phyloP scores from a whole-genome alignment of 2,329 filamentous ascomycete genomes.

The Chrysosporium queenslandicum region DNA sequence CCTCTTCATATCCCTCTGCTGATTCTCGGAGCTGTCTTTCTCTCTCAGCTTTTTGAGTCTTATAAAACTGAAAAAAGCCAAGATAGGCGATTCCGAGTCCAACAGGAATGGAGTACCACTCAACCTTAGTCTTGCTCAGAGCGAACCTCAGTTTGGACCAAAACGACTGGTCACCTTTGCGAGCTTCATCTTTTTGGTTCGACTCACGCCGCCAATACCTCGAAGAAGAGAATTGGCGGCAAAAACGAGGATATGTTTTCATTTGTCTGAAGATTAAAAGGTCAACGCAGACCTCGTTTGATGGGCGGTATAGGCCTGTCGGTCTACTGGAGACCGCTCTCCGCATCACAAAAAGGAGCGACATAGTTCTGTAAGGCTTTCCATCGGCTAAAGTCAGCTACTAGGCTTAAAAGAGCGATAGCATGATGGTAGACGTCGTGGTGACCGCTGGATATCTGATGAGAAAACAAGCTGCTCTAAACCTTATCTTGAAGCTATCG shows the following conservation, averaged over 20 bases:
- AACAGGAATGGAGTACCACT: conserved; percentile 87
- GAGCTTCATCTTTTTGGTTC: conserved; percentile 29
- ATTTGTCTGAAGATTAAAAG: neutral
- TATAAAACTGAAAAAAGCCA: conserved; percentile 74
- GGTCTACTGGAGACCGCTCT: conserved; percentile 5
- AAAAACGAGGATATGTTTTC: conserved; percentile 3
- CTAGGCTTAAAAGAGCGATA: neutral
- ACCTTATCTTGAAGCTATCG: neutral
- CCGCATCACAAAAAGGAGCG: conserved; percentile 6
- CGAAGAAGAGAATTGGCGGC: conserved; percentile 30
- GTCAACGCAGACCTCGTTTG: neutral
- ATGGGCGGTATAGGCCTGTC: neutral
- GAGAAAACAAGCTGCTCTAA: neutral
- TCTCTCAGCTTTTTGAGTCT: conserved; percentile 48
- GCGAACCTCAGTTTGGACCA: conserved; percentile 48
- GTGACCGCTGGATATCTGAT: too few relatives aligned
- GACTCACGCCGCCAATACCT: conserved; percentile 33
- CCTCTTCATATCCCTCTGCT: conserved; percentile 30
- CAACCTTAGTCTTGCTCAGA: conserved; percentile 55
- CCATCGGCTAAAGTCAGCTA: neutral
- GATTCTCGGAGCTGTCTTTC: conserved; percentile 42
- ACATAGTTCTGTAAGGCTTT: neutral
- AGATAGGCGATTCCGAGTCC: conserved; percentile 77
- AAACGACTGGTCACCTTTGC: conserved; percentile 44
- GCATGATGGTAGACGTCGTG: neutral